A percentile compares a stretch with the other conserved stretches of the same genome.
phyloP scores from a whole-genome alignment of 108 stramenopile species.

The Mediolabrus comicus region DNA sequence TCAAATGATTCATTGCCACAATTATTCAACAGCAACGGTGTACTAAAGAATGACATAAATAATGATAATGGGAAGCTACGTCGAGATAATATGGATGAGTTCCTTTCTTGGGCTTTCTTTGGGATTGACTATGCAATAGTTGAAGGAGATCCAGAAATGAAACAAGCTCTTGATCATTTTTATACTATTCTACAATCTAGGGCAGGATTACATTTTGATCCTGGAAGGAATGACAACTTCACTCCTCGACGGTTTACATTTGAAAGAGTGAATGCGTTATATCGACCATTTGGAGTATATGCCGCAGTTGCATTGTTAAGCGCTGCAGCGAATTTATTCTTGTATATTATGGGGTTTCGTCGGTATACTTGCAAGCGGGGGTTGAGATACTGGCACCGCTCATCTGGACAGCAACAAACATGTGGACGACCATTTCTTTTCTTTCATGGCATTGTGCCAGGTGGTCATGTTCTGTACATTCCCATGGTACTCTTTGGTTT shows the following conservation, averaged over 20 bases:
- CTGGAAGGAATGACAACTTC: slow-evolving; percentile 31
- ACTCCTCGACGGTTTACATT: slow-evolving; percentile 55
- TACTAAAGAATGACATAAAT: neutral
- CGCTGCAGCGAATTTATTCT: slow-evolving; percentile 25
- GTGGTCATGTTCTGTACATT: slow-evolving; percentile 67
- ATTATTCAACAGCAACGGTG: neutral
- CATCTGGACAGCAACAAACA: slow-evolving; percentile 18
- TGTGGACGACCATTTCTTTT: slow-evolving; percentile 63
- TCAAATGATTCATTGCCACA: slow-evolving; percentile 10
- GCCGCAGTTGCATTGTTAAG: slow-evolving; percentile 37
- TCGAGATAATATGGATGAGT: slow-evolving; percentile 61
- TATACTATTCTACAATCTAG: slow-evolving; percentile 29
- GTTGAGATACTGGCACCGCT: slow-evolving; percentile 67
- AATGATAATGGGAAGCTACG: slow-evolving; percentile 8
- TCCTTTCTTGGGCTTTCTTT: slow-evolving; percentile 86
- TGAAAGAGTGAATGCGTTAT: slow-evolving; percentile 59
- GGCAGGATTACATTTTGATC: slow-evolving; percentile 44
- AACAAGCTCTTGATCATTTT: slow-evolving; percentile 44
- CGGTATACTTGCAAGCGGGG: slow-evolving; percentile 37
- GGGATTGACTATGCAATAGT: slow-evolving; percentile 36
- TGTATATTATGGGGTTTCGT: slow-evolving; percentile 57
- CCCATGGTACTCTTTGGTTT: slow-evolving; percentile 64
- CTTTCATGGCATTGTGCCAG: slow-evolving; percentile 89
- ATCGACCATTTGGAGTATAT: slow-evolving; percentile 77
- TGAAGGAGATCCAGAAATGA: slow-evolving; percentile 22